Conservation (phyloP, 176 grass and related monocot genomes). For the Melocanna baccifera region DNA sequence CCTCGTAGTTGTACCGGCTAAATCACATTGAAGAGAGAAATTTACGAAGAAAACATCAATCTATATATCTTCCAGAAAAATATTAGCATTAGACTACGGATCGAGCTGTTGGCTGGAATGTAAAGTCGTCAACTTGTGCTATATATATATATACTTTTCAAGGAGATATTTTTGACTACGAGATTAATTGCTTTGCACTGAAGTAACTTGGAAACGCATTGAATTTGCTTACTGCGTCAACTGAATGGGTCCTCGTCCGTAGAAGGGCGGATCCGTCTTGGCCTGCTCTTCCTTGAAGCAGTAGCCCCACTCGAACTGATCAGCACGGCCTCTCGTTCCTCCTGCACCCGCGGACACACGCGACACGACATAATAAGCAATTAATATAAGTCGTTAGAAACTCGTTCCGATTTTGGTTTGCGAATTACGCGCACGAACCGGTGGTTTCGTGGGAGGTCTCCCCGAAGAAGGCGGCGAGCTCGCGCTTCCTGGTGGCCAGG, state of each 20-base stretch:
- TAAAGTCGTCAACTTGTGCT: too few species aligned
- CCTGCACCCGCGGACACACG: neutral
- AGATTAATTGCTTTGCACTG: neutral
- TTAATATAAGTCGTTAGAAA: neutral
- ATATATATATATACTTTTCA: neutral
- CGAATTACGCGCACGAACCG: neutral
- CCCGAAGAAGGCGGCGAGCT: conserved; percentile 62
- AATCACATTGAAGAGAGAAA: neutral
- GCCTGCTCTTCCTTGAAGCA: conserved; percentile 45
- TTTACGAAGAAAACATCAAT: too few species aligned
- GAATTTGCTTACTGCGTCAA: conserved; percentile 42
- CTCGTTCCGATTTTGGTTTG: neutral
- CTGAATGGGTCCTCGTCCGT: conserved; percentile 58
- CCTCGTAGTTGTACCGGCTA: conserved; percentile 55
- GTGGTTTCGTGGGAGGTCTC: conserved; percentile 68
- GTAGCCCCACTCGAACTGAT: conserved; percentile 60
- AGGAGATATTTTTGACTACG: neutral
- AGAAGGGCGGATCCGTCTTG: conserved; percentile 5
- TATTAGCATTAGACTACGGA: too few species aligned
- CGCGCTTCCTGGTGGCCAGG: conserved; percentile 6
- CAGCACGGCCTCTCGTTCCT: conserved; percentile 27
- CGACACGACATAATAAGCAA: neutral
- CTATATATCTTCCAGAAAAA: too few species aligned
- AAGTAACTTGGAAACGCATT: neutral
- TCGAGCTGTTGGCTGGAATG: too few species aligned